Evolutionary conservation across 495 filamentous ascomycete genomes (phyloP).

Genomic region (Zalerion maritima): DNA sequence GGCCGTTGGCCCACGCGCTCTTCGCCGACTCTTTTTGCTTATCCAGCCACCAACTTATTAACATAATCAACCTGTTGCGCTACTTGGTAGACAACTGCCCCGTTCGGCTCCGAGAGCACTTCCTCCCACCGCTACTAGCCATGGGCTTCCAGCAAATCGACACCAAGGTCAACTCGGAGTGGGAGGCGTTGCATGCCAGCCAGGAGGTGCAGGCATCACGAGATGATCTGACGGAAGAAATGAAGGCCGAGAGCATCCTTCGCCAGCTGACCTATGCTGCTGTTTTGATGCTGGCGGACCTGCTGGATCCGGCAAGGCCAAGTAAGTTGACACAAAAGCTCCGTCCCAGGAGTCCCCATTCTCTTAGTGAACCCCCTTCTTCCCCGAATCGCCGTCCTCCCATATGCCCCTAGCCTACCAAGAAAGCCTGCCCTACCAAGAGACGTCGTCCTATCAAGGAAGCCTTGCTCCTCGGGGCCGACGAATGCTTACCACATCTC

Average conservation of each 20-base stretch:
- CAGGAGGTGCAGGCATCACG: slow-evolving; percentile 38
- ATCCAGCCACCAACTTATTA: slow-evolving; percentile 84
- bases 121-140: slow-evolving; percentile 73
- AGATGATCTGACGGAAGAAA: slow-evolving; percentile 74
- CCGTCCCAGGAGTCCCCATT: background rate
- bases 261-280: slow-evolving; percentile 86
- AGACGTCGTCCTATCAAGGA: background rate
- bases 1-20: slow-evolving; percentile 67
- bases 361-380: background rate
- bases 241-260: slow-evolving; percentile 94
- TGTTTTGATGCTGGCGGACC: slow-evolving; percentile 74
- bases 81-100: slow-evolving; percentile 87
- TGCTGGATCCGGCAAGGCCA: slow-evolving; percentile 58
- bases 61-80: slow-evolving; percentile 71
- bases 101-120: slow-evolving; percentile 55
- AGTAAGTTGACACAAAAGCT: slow-evolving; percentile 32
- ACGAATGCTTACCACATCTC: too few relatives aligned
- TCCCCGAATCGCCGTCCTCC: background rate
- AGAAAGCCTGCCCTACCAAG: background rate
- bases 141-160: slow-evolving; percentile 78
- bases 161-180: slow-evolving; percentile 70
- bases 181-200: slow-evolving; percentile 53
- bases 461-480: background rate
- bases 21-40: slow-evolving; percentile 72
- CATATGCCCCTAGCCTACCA: too few relatives aligned